Percentiles rank a stretch among this genome's conserved stretches.
Evolutionary conservation across 176 grass and related monocot genomes (phyloP).

Genomic region (Phoenix dactylifera): DNA sequence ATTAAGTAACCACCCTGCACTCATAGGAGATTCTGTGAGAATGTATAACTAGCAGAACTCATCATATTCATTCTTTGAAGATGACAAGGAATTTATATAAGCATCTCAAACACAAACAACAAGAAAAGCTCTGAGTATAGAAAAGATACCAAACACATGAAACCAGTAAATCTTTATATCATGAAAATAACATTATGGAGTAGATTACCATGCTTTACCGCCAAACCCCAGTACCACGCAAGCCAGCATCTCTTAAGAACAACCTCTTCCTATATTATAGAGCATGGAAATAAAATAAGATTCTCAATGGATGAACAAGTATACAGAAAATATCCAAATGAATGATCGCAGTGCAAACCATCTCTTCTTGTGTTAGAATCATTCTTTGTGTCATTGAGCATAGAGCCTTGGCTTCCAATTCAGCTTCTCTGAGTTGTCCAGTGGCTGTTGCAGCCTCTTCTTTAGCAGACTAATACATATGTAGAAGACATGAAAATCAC

Average conservation of each 20-base stretch:
- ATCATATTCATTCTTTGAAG: no score
- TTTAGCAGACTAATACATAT: constrained; percentile 41
- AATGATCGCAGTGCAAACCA: constrained; percentile 36
- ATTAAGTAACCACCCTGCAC: no score
- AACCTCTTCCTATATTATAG: constrained; percentile 80
- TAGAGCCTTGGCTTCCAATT: constrained; percentile 69
- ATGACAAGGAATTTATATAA: no score
- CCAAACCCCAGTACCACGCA: constrained; percentile 94
- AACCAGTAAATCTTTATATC: no score
- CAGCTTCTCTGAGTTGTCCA: constrained; percentile 67
- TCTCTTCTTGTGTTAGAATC: constrained; percentile 92
- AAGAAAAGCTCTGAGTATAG: no score
- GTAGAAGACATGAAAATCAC: constrained; percentile 18
- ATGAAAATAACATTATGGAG: background rate
- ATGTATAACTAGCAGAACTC: no score
- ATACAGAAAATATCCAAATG: no score
- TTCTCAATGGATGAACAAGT: no score
- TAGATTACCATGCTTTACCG: constrained; percentile 79
- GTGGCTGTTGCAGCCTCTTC: constrained; percentile 51
- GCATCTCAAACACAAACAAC: no score
- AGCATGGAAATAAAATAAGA: background rate
- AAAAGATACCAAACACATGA: no score
- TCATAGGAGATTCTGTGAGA: no score
- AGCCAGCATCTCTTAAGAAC: constrained; percentile 99
- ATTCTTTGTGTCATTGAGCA: constrained; percentile 89